These are phyloP conservation scores for Diutina ranongensis DNA, from an alignment of 1,139 yeast genomes.

Conservation along the genomic window DNA sequence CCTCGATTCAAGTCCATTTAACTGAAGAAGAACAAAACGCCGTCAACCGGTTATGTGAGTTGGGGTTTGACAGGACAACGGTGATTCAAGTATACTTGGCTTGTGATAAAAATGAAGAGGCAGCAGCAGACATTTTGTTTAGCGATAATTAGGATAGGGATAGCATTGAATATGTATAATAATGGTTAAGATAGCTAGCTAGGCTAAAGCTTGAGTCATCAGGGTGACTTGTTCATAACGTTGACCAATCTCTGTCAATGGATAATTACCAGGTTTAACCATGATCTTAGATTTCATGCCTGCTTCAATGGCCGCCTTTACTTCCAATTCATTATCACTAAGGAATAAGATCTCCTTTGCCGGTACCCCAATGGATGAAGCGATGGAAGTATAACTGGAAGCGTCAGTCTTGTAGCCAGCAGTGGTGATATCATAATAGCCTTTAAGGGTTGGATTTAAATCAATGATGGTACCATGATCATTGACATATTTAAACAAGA, in stretches of 20 bases:
- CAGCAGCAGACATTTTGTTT: conserved; percentile 85
- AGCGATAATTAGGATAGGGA: conserved; percentile 27
- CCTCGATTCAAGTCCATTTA: conserved; percentile 44
- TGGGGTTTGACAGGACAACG: conserved; percentile 81
- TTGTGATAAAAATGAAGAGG: conserved; percentile 94
- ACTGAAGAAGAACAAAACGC: conserved; percentile 84
- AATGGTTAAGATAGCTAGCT: neutral
- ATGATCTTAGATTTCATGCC: conserved; percentile 54
- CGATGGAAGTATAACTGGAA: conserved; percentile 48
- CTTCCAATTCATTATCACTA: conserved; percentile 63
- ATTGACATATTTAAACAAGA: conserved; percentile 56
- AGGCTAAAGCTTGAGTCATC: neutral
- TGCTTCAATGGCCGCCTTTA: conserved; percentile 59
- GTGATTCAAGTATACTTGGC: conserved; percentile 95
- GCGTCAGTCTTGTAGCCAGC: conserved; percentile 61
- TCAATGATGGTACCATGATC: conserved; percentile 22
- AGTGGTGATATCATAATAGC: conserved; percentile 78
- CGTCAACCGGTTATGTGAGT: conserved; percentile 73
- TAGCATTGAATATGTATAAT: neutral
- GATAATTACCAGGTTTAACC: conserved; percentile 66
- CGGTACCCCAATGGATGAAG: conserved; percentile 28
- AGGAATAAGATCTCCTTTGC: conserved; percentile 43
- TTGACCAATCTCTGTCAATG: conserved; percentile 23
- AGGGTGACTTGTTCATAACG: neutral
- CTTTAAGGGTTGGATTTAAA: conserved; percentile 42